Evolutionary conservation across 345 rosid genomes (phyloP).

Genomic region (Hibiscus trionum): DNA sequence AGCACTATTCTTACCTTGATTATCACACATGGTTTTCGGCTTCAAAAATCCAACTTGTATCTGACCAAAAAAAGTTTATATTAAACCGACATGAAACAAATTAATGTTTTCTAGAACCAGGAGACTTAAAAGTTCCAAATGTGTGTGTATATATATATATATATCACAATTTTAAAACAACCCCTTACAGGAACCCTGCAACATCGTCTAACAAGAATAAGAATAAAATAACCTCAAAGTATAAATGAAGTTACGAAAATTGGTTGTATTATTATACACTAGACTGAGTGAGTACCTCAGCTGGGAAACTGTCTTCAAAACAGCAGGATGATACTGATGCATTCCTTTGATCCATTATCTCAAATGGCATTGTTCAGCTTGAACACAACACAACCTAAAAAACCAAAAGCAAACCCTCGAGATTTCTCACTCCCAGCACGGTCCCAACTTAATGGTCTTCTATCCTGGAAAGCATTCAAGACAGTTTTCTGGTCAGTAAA

Average conservation of each 20-base stretch:
- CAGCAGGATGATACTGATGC: slow-evolving; percentile 33
- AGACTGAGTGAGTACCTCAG: slow-evolving; percentile 39
- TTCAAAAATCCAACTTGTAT: slow-evolving; percentile 60
- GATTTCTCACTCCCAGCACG: slow-evolving; percentile 14
- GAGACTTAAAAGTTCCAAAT: too few relatives aligned
- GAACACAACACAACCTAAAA: slow-evolving; percentile 12
- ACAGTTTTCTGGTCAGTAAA: slow-evolving; percentile 7
- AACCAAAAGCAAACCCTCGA: slow-evolving; percentile 5
- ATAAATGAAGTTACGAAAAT: slow-evolving; percentile 2
- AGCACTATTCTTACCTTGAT: slow-evolving; percentile 40
- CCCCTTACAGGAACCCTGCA: too few relatives aligned
- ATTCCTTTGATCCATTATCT: slow-evolving; percentile 56
- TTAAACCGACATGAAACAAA: not conserved
- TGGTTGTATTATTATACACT: not conserved
- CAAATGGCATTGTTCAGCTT: slow-evolving; percentile 47
- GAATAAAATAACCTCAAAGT: not conserved
- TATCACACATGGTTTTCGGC: slow-evolving; percentile 38
- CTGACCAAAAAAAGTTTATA: slow-evolving; percentile 32
- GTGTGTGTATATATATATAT: too few relatives aligned
- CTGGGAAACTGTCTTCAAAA: slow-evolving; percentile 38
- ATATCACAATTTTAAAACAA: too few relatives aligned
- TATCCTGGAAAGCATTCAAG: slow-evolving; percentile 22
- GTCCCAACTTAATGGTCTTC: slow-evolving; percentile 15
- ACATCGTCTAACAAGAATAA: too few relatives aligned
- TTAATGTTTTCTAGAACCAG: too few relatives aligned